Conservation (phyloP, 352 stramenopile genomes). For the Saprolegnia parasitica region DNA sequence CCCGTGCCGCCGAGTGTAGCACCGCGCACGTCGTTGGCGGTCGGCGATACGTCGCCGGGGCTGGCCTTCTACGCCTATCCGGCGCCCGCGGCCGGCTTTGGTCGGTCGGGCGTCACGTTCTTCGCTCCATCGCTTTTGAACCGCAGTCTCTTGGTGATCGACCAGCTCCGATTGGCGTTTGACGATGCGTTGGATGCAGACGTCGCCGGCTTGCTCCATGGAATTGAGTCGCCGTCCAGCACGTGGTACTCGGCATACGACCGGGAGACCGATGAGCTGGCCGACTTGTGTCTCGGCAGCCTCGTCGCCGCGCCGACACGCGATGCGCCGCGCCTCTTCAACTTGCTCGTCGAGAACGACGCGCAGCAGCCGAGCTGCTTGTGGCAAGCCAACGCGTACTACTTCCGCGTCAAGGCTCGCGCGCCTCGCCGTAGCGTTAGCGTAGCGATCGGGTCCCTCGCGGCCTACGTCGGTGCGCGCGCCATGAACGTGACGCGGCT, state of each 20-base stretch:
- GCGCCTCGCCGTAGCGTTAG: background rate
- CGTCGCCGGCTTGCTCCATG: conserved; percentile 8
- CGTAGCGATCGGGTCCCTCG: background rate
- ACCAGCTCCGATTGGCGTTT: background rate
- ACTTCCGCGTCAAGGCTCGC: conserved; percentile 17
- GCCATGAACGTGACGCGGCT: background rate
- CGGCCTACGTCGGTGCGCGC: background rate
- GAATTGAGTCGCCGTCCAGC: conserved; percentile 13
- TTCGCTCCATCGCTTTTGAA: conserved; percentile 6
- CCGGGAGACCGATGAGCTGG: conserved; percentile 20
- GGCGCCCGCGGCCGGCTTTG: conserved; percentile 1
- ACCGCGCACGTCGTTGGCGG: background rate
- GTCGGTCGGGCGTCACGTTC: conserved; percentile 15
- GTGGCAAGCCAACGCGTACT: conserved; percentile 12
- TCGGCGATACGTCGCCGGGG: background rate
- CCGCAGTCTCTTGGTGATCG: background rate
- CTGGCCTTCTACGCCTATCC: conserved; percentile 22
- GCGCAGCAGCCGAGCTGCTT: conserved; percentile 11
- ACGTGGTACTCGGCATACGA: conserved; percentile 20
- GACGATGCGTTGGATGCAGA: conserved; percentile 14
- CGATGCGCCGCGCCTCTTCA: background rate
- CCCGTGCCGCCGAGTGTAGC: background rate
- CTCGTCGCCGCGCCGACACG: background rate
- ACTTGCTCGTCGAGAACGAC: background rate
- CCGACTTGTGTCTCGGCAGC: conserved; percentile 18